Evolutionary conservation across 495 filamentous ascomycete genomes (phyloP), one percentile per base, ranked within the genome.

Genomic region (Acidomyces sp.): DNA sequence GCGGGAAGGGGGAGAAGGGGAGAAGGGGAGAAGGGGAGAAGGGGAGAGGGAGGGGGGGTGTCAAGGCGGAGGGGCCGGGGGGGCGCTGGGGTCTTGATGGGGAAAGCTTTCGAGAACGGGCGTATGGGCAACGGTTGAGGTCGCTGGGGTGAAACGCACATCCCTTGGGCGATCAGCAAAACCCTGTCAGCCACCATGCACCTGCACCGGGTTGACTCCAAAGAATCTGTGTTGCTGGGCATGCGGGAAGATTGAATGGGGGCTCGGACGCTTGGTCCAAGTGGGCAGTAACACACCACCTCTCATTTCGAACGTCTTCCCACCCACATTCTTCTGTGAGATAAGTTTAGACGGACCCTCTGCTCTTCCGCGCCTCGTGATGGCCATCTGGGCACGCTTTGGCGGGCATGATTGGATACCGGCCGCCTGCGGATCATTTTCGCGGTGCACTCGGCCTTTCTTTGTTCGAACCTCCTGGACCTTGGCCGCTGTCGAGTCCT

Each of bases 151-250:
- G 21, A 5, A 17, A 4, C 39, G 26, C 12, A 24, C 39, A 41
- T 36, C 40, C 40, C 31, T 43, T 43, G 17, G 31, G 40, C 40
- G 40, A 37, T 36, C 13, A 33, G 5, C 21, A 16, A 13, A 42
- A 3, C 39, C 39, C 29, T 42, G 39, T 22, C 29, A 40, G 37
- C 37, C 37, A 40, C 37, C 37, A 40, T 40, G 37, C 37, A 40
- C 26, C 37, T 30, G 11, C 37, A 40, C 24, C 37, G 37, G 37
- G 23, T 40, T 30, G 36, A 11, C 23, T 39, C 11, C 5, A 12
- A 17, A 21, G 11, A 16, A 30, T n/a, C n/a, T n/a, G 7, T 22
- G 39, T 41, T 27, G 39, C 32, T 30, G 37, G 26, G 26, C 26
- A 31, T 24, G 11, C 7, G 10, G 37, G 37, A 16, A 37, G 15